These are phyloP conservation scores for Phytophthora citrophthora DNA, from an alignment of 352 stramenopile species.

Conservation along the genomic window DNA sequence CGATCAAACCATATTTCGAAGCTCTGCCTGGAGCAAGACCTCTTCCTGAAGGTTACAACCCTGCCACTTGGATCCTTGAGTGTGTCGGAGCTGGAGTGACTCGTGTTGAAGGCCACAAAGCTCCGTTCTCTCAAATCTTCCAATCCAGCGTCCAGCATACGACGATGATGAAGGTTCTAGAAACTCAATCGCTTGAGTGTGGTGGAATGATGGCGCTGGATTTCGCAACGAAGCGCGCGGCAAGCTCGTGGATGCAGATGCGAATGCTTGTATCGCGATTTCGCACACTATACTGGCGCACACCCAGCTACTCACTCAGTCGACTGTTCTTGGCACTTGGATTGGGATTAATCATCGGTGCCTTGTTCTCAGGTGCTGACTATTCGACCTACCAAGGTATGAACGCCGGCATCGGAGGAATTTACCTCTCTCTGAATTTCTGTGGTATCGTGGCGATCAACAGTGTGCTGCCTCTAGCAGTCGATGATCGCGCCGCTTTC, in stretches of 20 bases:
- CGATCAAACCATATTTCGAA: constrained; percentile 43
- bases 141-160: constrained; percentile 24
- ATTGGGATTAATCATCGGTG: constrained; percentile 21
- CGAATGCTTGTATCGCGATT: constrained; percentile 49
- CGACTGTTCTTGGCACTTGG: constrained; percentile 40
- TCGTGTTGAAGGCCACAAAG: constrained; percentile 54
- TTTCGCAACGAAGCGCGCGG: constrained; percentile 32
- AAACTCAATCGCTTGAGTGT: constrained; percentile 3
- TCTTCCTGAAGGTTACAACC: constrained; percentile 81
- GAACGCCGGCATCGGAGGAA: constrained; percentile 56
- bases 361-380: constrained; percentile 25
- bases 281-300: constrained; percentile 82
- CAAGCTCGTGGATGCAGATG: constrained; percentile 30
- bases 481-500: constrained; percentile 82
- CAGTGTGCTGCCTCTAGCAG: constrained; percentile 75
- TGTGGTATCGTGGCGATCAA: constrained; percentile 58
- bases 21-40: constrained; percentile 24
- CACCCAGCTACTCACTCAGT: constrained; percentile 79
- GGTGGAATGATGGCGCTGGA: constrained; percentile 9
- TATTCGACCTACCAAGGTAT: constrained; percentile 41
- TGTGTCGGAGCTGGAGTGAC: constrained; percentile 59
- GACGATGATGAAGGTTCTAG: constrained; percentile 33
- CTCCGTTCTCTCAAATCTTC: constrained; percentile 37
- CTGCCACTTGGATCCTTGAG: constrained; percentile 90
- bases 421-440: constrained; percentile 79